Evolutionary conservation across 2,329 filamentous ascomycete species (phyloP), one percentile per base, ranked within the genome.

Genomic region (Ceratocystiopsis brevicomis): DNA sequence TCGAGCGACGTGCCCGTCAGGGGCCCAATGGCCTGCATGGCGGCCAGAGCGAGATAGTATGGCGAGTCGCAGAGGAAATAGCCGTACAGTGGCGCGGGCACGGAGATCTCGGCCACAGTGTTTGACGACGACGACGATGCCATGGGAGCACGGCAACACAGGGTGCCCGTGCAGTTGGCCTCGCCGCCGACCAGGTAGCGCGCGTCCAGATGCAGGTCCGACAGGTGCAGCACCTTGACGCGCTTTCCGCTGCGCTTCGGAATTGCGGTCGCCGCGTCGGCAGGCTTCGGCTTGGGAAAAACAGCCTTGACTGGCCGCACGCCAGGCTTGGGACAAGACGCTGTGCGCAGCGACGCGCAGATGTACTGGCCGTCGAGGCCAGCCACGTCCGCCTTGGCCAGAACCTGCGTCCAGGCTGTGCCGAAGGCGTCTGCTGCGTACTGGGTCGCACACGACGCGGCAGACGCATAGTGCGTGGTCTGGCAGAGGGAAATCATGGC

Each of bases 151-250:
- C 71, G 64, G 56, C 73, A 77, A 55, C 73, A 77, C 44, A 76
- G 70, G 1, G 69, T 69, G 53, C 73, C 72, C 25, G 63, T 63
- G 55, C 73, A 77, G 47, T 72, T 61, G 18, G 66, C 62, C 51
- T 62, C 73, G 8, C 68, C 61, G 0, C 72, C 73, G 2, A 62
- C 55, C 19, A 63, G 61, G 52, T 77, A 77, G 12, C 63, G 59
- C 6, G 63, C 65, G 48, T 77, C 72, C 1, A 76, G 58, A 45
- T 76, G 73, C 37, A 73, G 70, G 48, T 77, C 73, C 13, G 68
- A 73, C 53, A 70, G 69, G 51, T 77, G 73, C 19, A 74, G 68
- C 5, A 77, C 59, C 49, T 68, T 65, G 48, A 74, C 66, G 6
- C 63, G 59, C 49, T 70, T 58, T 5, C 71, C 71, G 49, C 65